phyloP scores from a whole-genome alignment of 2,329 filamentous ascomycete species.

The Pseudopyricularia cyperi region DNA sequence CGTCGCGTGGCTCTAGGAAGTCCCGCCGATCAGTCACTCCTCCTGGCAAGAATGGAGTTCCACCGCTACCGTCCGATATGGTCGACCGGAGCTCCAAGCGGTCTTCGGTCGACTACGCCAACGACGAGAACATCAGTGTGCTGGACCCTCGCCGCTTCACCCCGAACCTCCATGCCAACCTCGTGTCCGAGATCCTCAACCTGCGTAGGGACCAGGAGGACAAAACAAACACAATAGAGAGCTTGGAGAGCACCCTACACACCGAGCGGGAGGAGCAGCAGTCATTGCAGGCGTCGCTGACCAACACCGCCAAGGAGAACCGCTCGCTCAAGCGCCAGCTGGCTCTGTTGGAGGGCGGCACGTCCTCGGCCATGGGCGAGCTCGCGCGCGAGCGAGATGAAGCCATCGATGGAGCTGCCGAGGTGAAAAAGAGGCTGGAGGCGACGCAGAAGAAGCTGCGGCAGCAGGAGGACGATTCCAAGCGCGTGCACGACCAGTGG shows the following conservation, averaged over 20 bases:
- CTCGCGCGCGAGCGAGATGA: constrained; percentile 77
- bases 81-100: constrained; percentile 33
- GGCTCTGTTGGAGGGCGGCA: constrained; percentile 75
- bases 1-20: constrained; percentile 47
- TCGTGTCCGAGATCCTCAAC: constrained; percentile 86
- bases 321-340: constrained; percentile 76
- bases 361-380: constrained; percentile 72
- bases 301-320: constrained; percentile 58
- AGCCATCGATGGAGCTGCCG: constrained; percentile 56
- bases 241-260: constrained; percentile 64
- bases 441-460: constrained; percentile 63
- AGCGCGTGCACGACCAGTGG: constrained; percentile 69
- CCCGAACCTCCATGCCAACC: constrained; percentile 82
- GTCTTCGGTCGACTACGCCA: constrained; percentile 43
- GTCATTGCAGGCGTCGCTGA: constrained; percentile 46
- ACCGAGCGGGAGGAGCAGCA: constrained; percentile 63
- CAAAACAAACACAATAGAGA: constrained; percentile 76
- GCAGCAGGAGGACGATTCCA: constrained; percentile 69
- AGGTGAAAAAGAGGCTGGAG: constrained; percentile 69
- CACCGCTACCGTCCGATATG: constrained; percentile 29
- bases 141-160: constrained; percentile 89
- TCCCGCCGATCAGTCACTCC: constrained; percentile 59
- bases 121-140: constrained; percentile 58
- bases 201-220: constrained; percentile 83
- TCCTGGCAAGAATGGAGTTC: constrained; percentile 45